phyloP scores from a whole-genome alignment of 768 basidiomycete genomes.

The Boletus edulis region DNA sequence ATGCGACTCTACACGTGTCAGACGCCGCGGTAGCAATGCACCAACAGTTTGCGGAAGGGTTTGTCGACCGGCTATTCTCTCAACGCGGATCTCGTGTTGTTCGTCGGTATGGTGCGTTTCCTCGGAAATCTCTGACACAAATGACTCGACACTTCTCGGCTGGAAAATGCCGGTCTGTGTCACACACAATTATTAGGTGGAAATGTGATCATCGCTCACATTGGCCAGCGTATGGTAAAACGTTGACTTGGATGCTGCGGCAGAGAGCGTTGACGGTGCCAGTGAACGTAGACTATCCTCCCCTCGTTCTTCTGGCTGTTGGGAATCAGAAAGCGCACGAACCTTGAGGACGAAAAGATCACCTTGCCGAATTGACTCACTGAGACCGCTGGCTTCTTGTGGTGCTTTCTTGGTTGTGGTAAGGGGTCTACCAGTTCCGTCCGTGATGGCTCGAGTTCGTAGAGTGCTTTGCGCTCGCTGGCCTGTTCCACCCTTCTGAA shows the following conservation, averaged over 20 bases:
- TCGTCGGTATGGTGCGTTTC: slow-evolving; percentile 41
- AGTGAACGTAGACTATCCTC: slow-evolving; percentile 20
- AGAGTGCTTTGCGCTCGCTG: slow-evolving; percentile 48
- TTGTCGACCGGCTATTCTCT: slow-evolving; percentile 43
- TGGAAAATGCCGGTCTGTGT: slow-evolving; percentile 22
- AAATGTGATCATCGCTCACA: slow-evolving; percentile 28
- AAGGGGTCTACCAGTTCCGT: slow-evolving; percentile 20
- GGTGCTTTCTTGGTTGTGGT: slow-evolving; percentile 27
- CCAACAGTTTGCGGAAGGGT: slow-evolving; percentile 42
- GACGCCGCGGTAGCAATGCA: slow-evolving; percentile 43
- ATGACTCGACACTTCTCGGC: slow-evolving; percentile 45
- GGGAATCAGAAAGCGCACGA: slow-evolving; percentile 1
- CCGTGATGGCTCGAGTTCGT: slow-evolving; percentile 24
- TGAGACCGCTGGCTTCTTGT: slow-evolving; percentile 51
- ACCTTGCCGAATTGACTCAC: slow-evolving; percentile 64
- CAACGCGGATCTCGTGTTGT: slow-evolving; percentile 47
- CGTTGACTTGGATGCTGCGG: slow-evolving; percentile 44
- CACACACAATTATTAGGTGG: slow-evolving; percentile 1
- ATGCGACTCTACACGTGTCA: slow-evolving; percentile 42
- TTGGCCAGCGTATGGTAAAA: slow-evolving; percentile 46
- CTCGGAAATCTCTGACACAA: slow-evolving; percentile 38
- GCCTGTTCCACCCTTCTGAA: slow-evolving; percentile 59
- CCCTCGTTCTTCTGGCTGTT: slow-evolving; percentile 21
- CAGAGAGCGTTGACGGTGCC: slow-evolving; percentile 34
- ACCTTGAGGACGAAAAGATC: slow-evolving; percentile 9